Base-by-base conservation (phyloP, 106 monocot species). In the Cymbidium sinense region DNA sequence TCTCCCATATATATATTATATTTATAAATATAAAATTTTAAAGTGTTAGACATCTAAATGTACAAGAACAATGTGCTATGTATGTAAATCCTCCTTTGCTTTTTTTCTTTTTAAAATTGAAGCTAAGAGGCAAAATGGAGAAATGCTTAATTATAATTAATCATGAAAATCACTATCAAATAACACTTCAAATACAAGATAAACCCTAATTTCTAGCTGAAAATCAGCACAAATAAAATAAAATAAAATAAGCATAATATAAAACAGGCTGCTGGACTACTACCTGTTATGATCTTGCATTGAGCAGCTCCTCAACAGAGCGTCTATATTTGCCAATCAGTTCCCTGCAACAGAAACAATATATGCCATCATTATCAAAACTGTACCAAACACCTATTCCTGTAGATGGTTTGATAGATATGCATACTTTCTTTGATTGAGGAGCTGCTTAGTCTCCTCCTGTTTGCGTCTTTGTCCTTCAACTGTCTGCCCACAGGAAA, bases 381-480 rank as follows among this genome's bases (percentile, higher is more conserved):
- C 29, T 28, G 25, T 37, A 18, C 17, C 6, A 8, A 19, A 44
- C 12, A 27, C 47, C 27, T 43, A 44, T 44, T 74, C 8, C 5
- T 43, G 23, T 28, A 47, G 47, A 25, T 4, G 12, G 44, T 74
- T 25, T 43, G 28, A 7, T 39, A 35, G 11, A 74, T 33, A 5
- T 0, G 41, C 77, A 34, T 21, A 86, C 89, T 81, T 86, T 62
- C 89, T 83, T 70, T 89, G 89, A 50, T 86, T 86, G 18, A 89
- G 81, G 65, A 81, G 89, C 77, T 84, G 86, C 70, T 41, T 51
- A 77, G 86, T 86, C 74, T 86, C 89, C 70, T 89, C 89, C 8
- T 79, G 76, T 62, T 81, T 86, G 2, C 50, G 83, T 79, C 84
- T 89, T 64, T 86, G 89, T 74, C 86, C 89, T 74, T 89, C 89